phyloP scores from a whole-genome alignment of 768 basidiomycete species.

The Collybiopsis luxurians region DNA sequence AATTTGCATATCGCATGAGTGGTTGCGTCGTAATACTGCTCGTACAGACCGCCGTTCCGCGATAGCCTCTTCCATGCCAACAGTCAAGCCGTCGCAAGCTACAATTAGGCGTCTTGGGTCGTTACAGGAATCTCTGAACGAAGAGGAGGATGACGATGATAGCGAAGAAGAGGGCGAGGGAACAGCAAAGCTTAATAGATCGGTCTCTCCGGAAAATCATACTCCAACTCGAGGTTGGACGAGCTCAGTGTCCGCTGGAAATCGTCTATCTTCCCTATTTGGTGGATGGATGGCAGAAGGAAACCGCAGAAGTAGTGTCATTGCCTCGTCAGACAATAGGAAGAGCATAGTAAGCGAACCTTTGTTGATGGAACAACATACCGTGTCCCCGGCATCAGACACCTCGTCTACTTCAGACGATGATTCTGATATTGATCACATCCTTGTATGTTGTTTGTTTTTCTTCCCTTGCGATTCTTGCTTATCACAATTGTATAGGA shows the following conservation, averaged over 20 bases:
- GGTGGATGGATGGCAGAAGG: slow-evolving; percentile 57
- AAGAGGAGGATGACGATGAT: slow-evolving; percentile 40
- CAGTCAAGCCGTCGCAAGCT: slow-evolving; percentile 48
- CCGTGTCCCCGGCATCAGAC: slow-evolving; percentile 25
- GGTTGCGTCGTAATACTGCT: slow-evolving; percentile 71
- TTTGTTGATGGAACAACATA: slow-evolving; percentile 48
- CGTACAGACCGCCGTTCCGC: slow-evolving; percentile 24
- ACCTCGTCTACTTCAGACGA: slow-evolving; percentile 26
- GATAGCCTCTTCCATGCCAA: slow-evolving; percentile 34
- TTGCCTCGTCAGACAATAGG: slow-evolving; percentile 35
- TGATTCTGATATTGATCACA: slow-evolving; percentile 41
- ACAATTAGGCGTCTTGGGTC: slow-evolving; percentile 48
- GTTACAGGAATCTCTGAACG: slow-evolving; percentile 42
- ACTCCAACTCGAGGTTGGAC: slow-evolving; percentile 41
- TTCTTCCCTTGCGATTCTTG: background rate
- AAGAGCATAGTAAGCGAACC: slow-evolving; percentile 72
- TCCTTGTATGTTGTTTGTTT: slow-evolving; percentile 52
- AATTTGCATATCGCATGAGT: slow-evolving; percentile 75
- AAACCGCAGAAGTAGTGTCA: slow-evolving; percentile 30
- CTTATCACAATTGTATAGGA: slow-evolving; percentile 43
- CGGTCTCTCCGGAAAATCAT: slow-evolving; percentile 14
- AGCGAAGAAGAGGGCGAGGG: slow-evolving; percentile 49
- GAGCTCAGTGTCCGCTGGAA: slow-evolving; percentile 48
- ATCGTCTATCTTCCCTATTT: slow-evolving; percentile 63
- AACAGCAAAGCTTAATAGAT: slow-evolving; percentile 51